Evolutionary conservation across 768 basidiomycete species (phyloP).

Genomic region (Exidia glandulosa): DNA sequence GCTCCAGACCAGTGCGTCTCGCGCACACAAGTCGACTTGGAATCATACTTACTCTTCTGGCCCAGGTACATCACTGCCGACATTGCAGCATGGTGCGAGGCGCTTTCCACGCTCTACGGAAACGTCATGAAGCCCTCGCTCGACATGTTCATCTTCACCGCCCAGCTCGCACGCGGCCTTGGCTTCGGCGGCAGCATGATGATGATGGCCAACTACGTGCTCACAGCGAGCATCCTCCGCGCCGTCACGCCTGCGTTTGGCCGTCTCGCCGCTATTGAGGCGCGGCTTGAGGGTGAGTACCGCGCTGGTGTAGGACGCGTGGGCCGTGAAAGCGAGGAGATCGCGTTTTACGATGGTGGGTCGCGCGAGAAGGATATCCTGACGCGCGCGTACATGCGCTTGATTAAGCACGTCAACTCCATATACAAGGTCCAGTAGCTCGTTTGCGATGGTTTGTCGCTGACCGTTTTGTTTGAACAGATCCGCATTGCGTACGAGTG

Average conservation of each 20-base stretch:
- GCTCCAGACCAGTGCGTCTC: constrained; percentile 59
- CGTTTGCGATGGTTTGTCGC: not conserved
- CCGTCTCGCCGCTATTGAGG: constrained; percentile 76
- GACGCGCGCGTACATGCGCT: constrained; percentile 57
- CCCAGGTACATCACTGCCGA: constrained; percentile 76
- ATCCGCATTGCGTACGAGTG: constrained; percentile 87
- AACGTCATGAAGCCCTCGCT: constrained; percentile 89
- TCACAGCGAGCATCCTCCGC: constrained; percentile 72
- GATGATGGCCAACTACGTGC: constrained; percentile 73
- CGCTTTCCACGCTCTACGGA: constrained; percentile 79
- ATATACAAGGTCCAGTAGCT: constrained; percentile 63
- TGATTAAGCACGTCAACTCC: constrained; percentile 83
- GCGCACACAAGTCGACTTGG: not conserved
- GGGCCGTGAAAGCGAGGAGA: constrained; percentile 82
- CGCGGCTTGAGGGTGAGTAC: constrained; percentile 84
- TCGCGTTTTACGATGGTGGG: constrained; percentile 96
- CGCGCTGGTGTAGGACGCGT: constrained; percentile 76
- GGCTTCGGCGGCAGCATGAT: constrained; percentile 75
- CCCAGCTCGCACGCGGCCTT: constrained; percentile 77
- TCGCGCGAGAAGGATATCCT: constrained; percentile 73
- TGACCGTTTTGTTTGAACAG: constrained; percentile 27
- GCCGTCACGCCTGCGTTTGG: constrained; percentile 92
- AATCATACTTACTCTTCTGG: not conserved
- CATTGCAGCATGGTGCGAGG: constrained; percentile 79
- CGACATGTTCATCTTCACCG: constrained; percentile 85